Conservation (phyloP, 1,284 basidiomycete genomes). For the Uromyces viciae-fabae region DNA sequence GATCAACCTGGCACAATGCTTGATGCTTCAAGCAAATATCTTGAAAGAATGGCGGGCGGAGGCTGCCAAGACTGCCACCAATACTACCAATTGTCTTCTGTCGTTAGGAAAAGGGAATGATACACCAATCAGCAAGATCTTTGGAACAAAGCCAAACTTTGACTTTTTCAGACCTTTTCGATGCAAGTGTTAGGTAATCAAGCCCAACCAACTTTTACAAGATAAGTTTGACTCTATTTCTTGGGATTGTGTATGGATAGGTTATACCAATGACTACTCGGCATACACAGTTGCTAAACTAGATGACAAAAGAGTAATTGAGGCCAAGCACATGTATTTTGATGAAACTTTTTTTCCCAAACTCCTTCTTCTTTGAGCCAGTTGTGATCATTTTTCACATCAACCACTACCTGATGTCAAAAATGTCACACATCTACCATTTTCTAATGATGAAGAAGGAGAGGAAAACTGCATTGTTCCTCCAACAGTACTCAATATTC, state of each 20-base stretch:
- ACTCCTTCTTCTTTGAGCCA: not conserved
- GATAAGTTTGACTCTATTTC: not conserved
- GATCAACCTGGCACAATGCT: not conserved
- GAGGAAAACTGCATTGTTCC: too few species aligned
- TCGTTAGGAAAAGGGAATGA: not conserved
- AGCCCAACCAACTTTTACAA: not conserved
- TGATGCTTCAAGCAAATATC: not conserved
- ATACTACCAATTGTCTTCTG: constrained; percentile 1
- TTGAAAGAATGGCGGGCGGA: not conserved
- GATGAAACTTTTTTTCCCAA: not conserved
- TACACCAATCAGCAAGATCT: not conserved
- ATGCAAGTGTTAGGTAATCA: not conserved
- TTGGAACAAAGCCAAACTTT: not conserved
- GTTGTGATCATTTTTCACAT: not conserved
- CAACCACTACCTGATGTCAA: not conserved
- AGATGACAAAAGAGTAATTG: not conserved
- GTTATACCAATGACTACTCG: not conserved
- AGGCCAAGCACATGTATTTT: not conserved
- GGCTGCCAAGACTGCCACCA: not conserved
- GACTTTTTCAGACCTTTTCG: not conserved
- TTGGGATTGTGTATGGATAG: not conserved
- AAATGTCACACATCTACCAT: not conserved
- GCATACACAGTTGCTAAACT: not conserved
- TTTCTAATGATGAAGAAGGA: too few species aligned
- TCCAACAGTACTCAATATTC: too few species aligned